phyloP scores from a whole-genome alignment of 148 eudicot genomes.

The Silene conica region DNA sequence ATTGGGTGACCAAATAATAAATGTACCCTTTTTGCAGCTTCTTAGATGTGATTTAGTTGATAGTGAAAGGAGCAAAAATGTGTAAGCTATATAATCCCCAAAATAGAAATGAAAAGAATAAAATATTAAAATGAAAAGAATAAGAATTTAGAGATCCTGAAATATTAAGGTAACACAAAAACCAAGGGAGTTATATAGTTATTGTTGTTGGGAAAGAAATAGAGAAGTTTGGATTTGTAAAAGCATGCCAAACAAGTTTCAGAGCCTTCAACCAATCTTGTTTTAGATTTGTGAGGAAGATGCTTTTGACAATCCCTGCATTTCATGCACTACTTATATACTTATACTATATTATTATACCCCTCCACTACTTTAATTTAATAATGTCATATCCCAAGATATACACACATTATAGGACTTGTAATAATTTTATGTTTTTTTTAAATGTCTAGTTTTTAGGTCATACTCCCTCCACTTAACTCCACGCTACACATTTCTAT shows the following conservation, averaged over 20 bases:
- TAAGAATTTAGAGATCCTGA: not conserved
- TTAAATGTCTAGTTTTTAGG: not conserved
- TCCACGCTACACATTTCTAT: too few relatives aligned
- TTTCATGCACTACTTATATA: conserved; percentile 22
- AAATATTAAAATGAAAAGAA: not conserved
- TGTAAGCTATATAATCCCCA: not conserved
- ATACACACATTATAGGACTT: conserved; percentile 21
- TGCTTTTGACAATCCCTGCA: conserved; percentile 43
- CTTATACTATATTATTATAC: conserved; percentile 9
- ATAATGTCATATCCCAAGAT: conserved; percentile 9
- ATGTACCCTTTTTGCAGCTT: not conserved
- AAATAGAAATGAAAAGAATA: not conserved
- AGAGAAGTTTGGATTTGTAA: conserved; percentile 21
- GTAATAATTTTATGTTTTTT: conserved; percentile 14
- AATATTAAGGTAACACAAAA: conserved; percentile 36
- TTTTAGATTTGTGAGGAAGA: conserved; percentile 53
- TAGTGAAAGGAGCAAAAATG: conserved; percentile 19
- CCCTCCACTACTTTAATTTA: not conserved
- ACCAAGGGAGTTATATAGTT: conserved; percentile 37
- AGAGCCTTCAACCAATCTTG: conserved; percentile 41
- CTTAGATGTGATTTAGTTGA: conserved; percentile 12
- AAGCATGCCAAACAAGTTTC: conserved; percentile 61
- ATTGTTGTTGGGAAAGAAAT: conserved; percentile 26
- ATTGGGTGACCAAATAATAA: not conserved
- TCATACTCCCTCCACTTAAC: too few relatives aligned